phyloP scores from a whole-genome alignment of 805 yeast genomes.

The Osmozyma mogii region DNA sequence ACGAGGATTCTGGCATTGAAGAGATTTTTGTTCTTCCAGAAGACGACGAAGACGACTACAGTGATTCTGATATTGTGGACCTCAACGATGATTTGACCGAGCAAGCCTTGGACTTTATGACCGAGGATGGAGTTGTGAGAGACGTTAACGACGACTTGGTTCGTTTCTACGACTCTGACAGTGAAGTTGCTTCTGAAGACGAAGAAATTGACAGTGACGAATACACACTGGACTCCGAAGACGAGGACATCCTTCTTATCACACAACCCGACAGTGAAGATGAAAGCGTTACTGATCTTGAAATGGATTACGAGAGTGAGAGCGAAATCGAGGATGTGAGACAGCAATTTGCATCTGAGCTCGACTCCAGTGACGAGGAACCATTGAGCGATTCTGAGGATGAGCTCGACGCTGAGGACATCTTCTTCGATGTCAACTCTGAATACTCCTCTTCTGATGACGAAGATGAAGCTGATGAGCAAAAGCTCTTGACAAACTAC shows the following conservation, averaged over 20 bases:
- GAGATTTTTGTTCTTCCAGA: conserved; percentile 13
- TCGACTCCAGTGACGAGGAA: conserved; percentile 23
- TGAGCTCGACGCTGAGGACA: conserved; percentile 8
- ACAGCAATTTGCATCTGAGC: conserved; percentile 26
- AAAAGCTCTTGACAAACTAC: conserved; percentile 15
- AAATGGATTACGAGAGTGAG: conserved; percentile 4
- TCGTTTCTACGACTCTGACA: conserved; percentile 17
- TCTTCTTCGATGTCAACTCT: conserved; percentile 25
- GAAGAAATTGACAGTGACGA: neutral
- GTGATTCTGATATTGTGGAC: conserved; percentile 17
- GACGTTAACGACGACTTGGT: conserved; percentile 19
- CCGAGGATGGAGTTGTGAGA: conserved; percentile 18
- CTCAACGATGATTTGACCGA: conserved; percentile 31
- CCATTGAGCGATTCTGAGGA: conserved; percentile 10
- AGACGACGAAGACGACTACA: conserved; percentile 18
- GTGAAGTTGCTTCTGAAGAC: conserved; percentile 2
- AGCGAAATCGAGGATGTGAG: conserved; percentile 27
- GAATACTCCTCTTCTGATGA: conserved; percentile 17
- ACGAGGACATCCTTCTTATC: conserved; percentile 1
- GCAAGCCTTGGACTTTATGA: conserved; percentile 25
- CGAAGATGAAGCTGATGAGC: conserved; percentile 16
- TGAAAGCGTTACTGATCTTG: conserved; percentile 4
- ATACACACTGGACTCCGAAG: conserved; percentile 4
- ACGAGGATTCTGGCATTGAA: conserved; percentile 7
- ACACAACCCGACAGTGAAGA: conserved; percentile 1